These are phyloP conservation scores for Hypomontagnella monticulosa DNA, from an alignment of 495 filamentous ascomycete species.

Conservation along the genomic window DNA sequence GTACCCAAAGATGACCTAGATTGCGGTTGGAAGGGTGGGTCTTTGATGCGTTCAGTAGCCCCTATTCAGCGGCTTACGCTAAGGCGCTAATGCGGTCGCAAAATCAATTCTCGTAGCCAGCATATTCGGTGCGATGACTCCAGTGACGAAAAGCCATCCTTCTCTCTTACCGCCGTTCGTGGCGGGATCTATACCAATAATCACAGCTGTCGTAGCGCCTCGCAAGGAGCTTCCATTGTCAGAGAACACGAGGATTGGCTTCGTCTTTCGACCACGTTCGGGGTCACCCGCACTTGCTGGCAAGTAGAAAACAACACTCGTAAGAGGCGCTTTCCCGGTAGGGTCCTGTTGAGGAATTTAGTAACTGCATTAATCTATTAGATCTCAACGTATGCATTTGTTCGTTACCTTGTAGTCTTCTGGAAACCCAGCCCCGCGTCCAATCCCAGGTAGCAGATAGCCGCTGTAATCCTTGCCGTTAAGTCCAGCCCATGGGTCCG, in stretches of 20 bases:
- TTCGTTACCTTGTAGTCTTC: constrained; percentile 21
- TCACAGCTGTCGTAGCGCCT: constrained; percentile 61
- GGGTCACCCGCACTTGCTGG: constrained; percentile 35
- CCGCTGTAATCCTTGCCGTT: constrained; percentile 70
- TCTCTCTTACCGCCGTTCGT: constrained; percentile 51
- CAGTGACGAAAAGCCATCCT: constrained; percentile 68
- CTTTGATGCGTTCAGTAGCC: no score
- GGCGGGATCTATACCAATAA: constrained; percentile 62
- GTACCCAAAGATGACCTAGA: no score
- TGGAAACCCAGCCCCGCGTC: constrained; percentile 50
- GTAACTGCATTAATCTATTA: no score
- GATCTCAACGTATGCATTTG: no score
- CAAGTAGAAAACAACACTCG: constrained; percentile 58
- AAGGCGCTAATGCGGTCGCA: constrained; percentile 24
- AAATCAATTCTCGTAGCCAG: constrained; percentile 66
- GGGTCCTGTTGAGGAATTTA: constrained; percentile 42
- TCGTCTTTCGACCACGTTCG: constrained; percentile 51
- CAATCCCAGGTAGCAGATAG: constrained; percentile 62
- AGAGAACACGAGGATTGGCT: constrained; percentile 59
- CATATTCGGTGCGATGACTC: constrained; percentile 63
- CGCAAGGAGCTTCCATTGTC: constrained; percentile 66
- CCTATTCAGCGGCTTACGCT: not conserved
- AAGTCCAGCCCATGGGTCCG: constrained; percentile 59
- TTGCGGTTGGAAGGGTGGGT: no score
- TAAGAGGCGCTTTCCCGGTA: constrained; percentile 51